Evolutionary conservation across 2,329 filamentous ascomycete genomes (phyloP).

Genomic region (Fusarium oligoseptatum): DNA sequence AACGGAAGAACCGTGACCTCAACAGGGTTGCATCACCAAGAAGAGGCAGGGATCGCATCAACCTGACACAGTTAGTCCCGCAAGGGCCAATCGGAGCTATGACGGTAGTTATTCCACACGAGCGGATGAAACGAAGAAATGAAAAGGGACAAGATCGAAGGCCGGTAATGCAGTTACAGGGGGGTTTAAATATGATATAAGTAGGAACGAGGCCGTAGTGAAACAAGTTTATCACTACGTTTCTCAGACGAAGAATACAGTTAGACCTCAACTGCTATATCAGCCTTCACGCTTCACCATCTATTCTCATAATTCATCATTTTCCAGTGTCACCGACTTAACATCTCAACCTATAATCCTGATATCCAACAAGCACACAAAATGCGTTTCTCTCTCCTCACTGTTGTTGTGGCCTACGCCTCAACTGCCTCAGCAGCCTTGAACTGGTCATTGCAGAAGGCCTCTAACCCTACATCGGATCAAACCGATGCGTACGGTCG

Average conservation of each 20-base stretch:
- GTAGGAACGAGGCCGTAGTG: neutral
- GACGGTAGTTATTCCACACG: constrained; percentile 15
- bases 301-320: neutral
- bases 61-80: constrained; percentile 1
- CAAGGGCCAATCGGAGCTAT: constrained; percentile 1
- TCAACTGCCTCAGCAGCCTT: constrained; percentile 53
- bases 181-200: constrained; percentile 3
- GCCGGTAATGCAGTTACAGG: constrained; percentile 16
- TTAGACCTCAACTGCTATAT: neutral
- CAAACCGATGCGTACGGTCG: constrained; percentile 58
- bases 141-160: constrained; percentile 10
- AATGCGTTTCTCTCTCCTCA: constrained; percentile 54
- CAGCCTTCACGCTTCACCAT: neutral
- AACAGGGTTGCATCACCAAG: neutral
- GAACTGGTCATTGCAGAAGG: constrained; percentile 55
- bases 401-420: constrained; percentile 47
- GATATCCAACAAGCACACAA: neutral
- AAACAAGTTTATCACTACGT: neutral
- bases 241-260: neutral
- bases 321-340: neutral
- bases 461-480: constrained; percentile 56
- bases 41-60: neutral
- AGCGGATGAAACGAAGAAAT: constrained; percentile 20
- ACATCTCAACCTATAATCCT: neutral
- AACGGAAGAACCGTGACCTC: neutral